Evolutionary conservation across 805 yeast species (phyloP).

Genomic region (Candida odintsovae): DNA sequence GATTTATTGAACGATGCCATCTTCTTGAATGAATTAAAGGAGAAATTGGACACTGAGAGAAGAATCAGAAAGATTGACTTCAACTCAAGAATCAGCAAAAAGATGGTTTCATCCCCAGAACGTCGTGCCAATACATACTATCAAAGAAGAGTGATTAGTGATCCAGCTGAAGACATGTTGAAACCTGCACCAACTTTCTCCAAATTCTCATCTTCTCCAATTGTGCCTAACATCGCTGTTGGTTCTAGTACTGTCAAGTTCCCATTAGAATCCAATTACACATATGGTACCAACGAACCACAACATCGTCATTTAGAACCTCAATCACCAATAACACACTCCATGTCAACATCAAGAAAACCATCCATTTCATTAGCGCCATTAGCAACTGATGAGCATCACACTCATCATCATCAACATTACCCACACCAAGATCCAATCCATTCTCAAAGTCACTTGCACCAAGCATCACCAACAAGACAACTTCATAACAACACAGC

Average conservation of each 20-base stretch:
- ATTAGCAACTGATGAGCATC: constrained; percentile 1
- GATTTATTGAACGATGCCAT: constrained; percentile 25
- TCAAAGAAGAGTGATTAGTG: constrained; percentile 8
- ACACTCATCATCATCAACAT: not conserved
- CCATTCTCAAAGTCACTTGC: not conserved
- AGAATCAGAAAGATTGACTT: constrained; percentile 20
- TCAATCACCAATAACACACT: not conserved
- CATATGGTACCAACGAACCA: constrained; percentile 2
- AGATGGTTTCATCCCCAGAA: constrained; percentile 18
- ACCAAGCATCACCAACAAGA: not conserved
- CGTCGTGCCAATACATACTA: constrained; percentile 8
- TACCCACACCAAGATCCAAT: not conserved
- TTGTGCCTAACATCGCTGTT: constrained; percentile 8
- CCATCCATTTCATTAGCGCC: not conserved
- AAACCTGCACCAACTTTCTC: constrained; percentile 1
- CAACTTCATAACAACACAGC: not conserved
- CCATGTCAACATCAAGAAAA: not conserved
- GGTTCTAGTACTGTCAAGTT: constrained; percentile 1
- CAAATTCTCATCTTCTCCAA: constrained; percentile 11
- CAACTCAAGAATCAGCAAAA: constrained; percentile 25
- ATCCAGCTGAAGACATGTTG: constrained; percentile 11
- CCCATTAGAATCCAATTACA: constrained; percentile 7
- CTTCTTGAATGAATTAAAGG: constrained; percentile 21
- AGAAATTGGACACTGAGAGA: constrained; percentile 18
- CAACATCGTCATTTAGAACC: constrained; percentile 1